Evolutionary conservation across 495 filamentous ascomycete species (phyloP), one percentile per base, ranked within the genome.

Genomic region (Daldinia caldariorum): DNA sequence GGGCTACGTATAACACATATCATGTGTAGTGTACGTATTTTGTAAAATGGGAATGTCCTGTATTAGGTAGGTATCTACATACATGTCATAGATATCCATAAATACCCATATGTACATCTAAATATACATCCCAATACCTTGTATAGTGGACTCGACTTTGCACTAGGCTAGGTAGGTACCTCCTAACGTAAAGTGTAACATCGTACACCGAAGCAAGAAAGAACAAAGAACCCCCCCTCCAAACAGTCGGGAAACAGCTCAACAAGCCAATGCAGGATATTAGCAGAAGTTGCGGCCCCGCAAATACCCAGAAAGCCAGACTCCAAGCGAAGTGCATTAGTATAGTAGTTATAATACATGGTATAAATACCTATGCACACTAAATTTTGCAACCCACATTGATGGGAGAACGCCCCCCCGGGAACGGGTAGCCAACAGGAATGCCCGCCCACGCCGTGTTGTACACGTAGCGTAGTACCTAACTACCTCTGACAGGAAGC

Each of bases 241-340:
- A 66, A 39, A 66, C 43, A 18, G 58, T 67, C 53, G 62, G 59
- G 59, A 63, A 67, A 63, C 58, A 49, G 20, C 50, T 67, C 13
- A 26, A 53, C 58, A 63, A 63, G 63, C 63, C 69, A 71, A 71
- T 71, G 59, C 58, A 63, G n/a, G n/a, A n/a, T n/a, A n/a, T n/a
- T n/a, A n/a, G 31, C 10, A 51, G 55, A n/a, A 18, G n/a, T 43
- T 43, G 26, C 34, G 38, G 56, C 63, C 57, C 56, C 63, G 56
- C 63, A 55, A 66, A 60, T 60, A 43, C 29, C 55, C 63, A 67
- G 49, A 53, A 6, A 13, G 1, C 13, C 12, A 18, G 16, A 32
- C 29, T 29, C 49, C 22, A 53, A 32, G 29, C 22, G 49, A 31
- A n/a, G n/a, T n/a, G n/a, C n/a, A n/a, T n/a, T n/a, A n/a, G n/a